Evolutionary conservation across 768 basidiomycete species (phyloP), one percentile per base, ranked within the genome.

Genomic region (Tulasnella sp.): DNA sequence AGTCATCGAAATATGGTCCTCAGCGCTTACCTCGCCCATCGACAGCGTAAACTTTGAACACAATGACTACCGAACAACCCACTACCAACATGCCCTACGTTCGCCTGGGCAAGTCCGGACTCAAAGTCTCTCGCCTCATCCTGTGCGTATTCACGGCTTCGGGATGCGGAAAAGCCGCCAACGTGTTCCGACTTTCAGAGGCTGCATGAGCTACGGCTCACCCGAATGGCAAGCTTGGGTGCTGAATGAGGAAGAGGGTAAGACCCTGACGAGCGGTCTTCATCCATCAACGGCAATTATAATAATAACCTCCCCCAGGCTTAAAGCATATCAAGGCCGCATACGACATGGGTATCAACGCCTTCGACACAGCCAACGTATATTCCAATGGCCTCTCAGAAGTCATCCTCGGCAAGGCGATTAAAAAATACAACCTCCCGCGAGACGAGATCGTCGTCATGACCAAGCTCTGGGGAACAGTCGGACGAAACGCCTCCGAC

Each of bases 311-410:
- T 21, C 71, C 40, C 36, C 31, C 19, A 76, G 75, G 75, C 38
- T 48, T 76, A n/a, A 86, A 89, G 81, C 90, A 90, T 78, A 88
- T 91, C 83, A 89, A 90, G 71, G 16, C 27, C 5, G 77, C 77
- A 0, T 79, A 77, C 27, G 76, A 77, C 52, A 44, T 77, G 31
- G 76, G 76, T 12, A 77, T 77, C 76, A 83, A 83, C 75, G 83
- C 83, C 9, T 84, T 83, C 76, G 85, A 85, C 71, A 84, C 84
- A 12, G 83, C 82, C 73, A 80, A 84, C 76, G 85, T 88, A 0
- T 93, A 93, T 82, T 91, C 90, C 1, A 90, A 92, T 81, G 92
- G 92, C 3, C 84, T 86, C 5, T 91, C 91, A 0, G 94, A 94
- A 83, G 82, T 88, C 71, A 87, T 93, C 75, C 86, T 93, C 27